Base-by-base conservation (phyloP, 2,329 filamentous ascomycete genomes). In the Xylariales sp. region DNA sequence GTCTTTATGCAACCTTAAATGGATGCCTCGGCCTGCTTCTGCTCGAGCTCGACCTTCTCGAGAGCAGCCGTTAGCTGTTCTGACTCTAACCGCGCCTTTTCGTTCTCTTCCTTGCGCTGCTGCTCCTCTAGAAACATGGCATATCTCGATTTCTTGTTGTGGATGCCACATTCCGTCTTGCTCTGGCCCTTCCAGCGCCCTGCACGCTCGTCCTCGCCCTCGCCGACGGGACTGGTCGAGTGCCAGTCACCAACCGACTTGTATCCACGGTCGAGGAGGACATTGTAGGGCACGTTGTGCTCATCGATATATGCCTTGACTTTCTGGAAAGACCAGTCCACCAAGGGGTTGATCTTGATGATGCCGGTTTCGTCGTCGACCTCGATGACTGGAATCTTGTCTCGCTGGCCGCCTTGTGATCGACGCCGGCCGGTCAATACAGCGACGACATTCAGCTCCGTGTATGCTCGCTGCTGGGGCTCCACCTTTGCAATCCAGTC, bases 241-340 rank as follows among this genome's bases (percentile, higher is more conserved):
- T 98, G 93, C 88, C 90, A 97, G 72, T 98, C 93, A 45, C 93
- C 93, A 46, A 98, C 76, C 48, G 88, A 95, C 76, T 97, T 96
- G 76, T 98, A 98, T n/a, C 93, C 93, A 42, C 73, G 76, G 66
- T 96, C 88, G 32, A 98, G 77, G 20, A 98, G 78, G 45, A 77
- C 81, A 61, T 98, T 98, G 74, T 95, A 97, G 0, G 93, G 93
- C 4, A 98, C 89, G 44, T 88, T 67, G 71, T 96, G 78, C 55
- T 85, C 82, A 53, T 81, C 78, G 66, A 96, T 79, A 67, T 98
- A 98, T 28, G 78, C 73, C 64, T 90, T 83, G 43, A 98, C 91
- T 59, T 97, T 85, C 45, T 80, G 70, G 67, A 98, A 98, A 29
- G 77, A 77, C 93, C 93, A 98, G 68, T 90, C 88, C 57, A 90